Base-by-base conservation (phyloP, 495 filamentous ascomycete genomes). In the Neurospora cerealis region DNA sequence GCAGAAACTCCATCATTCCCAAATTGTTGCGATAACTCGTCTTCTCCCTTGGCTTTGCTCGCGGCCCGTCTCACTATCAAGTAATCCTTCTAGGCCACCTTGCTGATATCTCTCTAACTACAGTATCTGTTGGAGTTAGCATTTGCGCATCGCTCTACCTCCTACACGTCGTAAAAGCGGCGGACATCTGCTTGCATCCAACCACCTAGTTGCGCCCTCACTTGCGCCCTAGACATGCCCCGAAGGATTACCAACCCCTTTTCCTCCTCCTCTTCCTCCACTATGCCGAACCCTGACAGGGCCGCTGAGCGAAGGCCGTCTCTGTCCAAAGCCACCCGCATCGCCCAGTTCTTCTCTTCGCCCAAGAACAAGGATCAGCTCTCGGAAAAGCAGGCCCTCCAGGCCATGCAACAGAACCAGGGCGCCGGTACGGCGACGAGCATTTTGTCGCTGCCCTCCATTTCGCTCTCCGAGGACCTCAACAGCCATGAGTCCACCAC, bases 401-500 rank as follows among this genome's bases (percentile, higher is more conserved):
- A 91, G 77, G 87, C 88, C 77, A 87, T 92, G 82, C 87, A 89
- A 70, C 83, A 88, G 73, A 79, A 87, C 48, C 82, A 86, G 75
- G 85, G 86, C 72, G 85, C 88, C 71, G 91, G 93, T 76, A 91
- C 89, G 72, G 89, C 90, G 46, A 84, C 93, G 39, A 89, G 90
- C 77, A 82, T 95, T 75, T 36, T 66, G 24, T 94, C 93, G 60
- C 83, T 98, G 78, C 96, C 96, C 41, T 94, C 92, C 69, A 99
- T 99, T 74, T 97, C 92, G 36, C 88, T 98, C 41, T 97, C 95
- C 7, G 94, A 93, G 11, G 93, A 93, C 77, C 79, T 75, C 41
- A 88, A 88, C 73, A 89, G 88, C 83, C 92, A 96, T 79, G 91
- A 84, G 77, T 82, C 88, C 42, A 94, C 91, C 24, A 97, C 94